Evolutionary conservation across 2,329 filamentous ascomycete species (phyloP), one percentile per base, ranked within the genome.

Genomic region (Paraphoma sp.): DNA sequence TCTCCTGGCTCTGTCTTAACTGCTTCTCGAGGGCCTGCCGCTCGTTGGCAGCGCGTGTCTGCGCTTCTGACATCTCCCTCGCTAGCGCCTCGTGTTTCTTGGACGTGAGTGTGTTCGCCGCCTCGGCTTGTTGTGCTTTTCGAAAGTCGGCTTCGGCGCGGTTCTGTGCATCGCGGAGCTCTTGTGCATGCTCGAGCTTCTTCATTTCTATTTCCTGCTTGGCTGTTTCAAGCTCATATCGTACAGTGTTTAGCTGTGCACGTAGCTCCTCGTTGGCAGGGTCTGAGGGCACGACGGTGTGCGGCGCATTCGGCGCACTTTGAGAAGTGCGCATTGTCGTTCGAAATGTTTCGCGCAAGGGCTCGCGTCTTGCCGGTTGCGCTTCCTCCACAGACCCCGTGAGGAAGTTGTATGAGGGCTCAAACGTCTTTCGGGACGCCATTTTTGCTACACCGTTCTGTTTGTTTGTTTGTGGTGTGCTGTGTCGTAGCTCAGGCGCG

Each of bases 141-240:
- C 91, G 89, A 70, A 91, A 93, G 70, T 97, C 93, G 8, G 91
- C 89, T 68, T 97, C 93, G n/a, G 91, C 90, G 60, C 89, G 90
- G 46, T 88, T 84, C 63, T 91, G 88, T 1, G 89, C 84, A 53
- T 96, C 92, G 59, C 94, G 87, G 18, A 97, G 77, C 69, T 97
- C 94, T 67, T 91, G 90, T 63, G 92, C 89, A 66, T 95, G 90
- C 59, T 92, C 88, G 14, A 97, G 82, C 9, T 87, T 84, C 46
- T 88, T 82, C 68, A 97, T 85, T 55, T 96, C 92, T 66, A 91
- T 89, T 71, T 98, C 94, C 66, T 97, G 92, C 68, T 94, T 93
- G 51, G 91, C 81, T 16, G 91, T 94, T 69, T 93, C 91, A 63
- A 97, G 84, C 56, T 94, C 92, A 79, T 97, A 99, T 59, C 89